Base-by-base conservation (phyloP, 164 flowering plant species). In the Chloranthus sessilifolius region DNA sequence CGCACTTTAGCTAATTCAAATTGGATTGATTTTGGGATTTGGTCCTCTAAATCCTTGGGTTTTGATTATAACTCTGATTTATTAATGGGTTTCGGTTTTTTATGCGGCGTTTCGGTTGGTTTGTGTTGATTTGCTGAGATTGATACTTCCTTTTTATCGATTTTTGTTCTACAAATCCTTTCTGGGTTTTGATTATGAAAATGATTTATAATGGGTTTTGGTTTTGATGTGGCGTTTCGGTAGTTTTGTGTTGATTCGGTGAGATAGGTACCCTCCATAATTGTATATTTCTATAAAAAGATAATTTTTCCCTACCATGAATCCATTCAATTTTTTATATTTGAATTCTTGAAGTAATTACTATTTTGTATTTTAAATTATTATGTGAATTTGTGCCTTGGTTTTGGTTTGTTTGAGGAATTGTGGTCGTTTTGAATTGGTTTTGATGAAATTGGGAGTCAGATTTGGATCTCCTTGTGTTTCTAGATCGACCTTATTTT, bases 121-220 rank as follows among this genome's bases (percentile, higher is more conserved):
- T 10, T 34, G 19, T 16, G 35, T 15, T 10, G 44, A 26, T 16
- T 4, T 26, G 15, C 1, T 3, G 33, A 53, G 41, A 17, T 23
- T 38, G n/a, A 43, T 43, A 6, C 9, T 21, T 36, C 35, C 3
- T 43, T 28, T 10, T 28, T n/a, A 5, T 21, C 29, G 10, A 19
- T 28, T 19, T 30, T 7, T 23, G 19, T 24, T 26, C 14, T 54
- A 40, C 25, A 38, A 52, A 17, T 36, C 17, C 7, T 49, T 60
- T 58, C 22, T 58, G 75, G 62, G 61, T 54, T 47, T 23, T 53
- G 42, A 38, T 55, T 33, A n/a, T n/a, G n/a, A n/a, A n/a, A n/a
- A n/a, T n/a, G n/a, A n/a, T n/a, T n/a, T n/a, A n/a, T n/a, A n/a
- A n/a, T n/a, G n/a, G n/a, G n/a, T n/a, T n/a, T n/a, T n/a, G n/a